These are phyloP conservation scores for Cyclocybe aegerita DNA, from an alignment of 768 basidiomycete genomes.

Conservation along the genomic window DNA sequence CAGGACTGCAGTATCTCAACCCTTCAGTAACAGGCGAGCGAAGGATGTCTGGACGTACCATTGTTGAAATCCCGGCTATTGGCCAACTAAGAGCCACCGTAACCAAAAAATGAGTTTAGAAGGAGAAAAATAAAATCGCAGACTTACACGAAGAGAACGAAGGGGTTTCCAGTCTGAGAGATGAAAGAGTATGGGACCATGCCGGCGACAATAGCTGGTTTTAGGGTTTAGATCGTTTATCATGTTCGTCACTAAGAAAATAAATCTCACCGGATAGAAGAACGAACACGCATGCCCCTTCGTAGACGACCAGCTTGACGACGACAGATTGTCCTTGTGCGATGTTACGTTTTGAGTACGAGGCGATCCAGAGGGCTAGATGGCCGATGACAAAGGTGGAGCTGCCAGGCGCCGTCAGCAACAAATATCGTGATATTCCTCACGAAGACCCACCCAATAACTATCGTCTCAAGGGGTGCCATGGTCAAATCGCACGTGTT, in stretches of 20 bases:
- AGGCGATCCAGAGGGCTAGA: neutral
- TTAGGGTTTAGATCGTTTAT: neutral
- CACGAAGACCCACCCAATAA: neutral
- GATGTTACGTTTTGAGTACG: neutral
- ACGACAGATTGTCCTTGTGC: neutral
- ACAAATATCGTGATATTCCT: neutral
- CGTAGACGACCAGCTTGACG: neutral
- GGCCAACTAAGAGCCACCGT: neutral
- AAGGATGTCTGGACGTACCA: neutral
- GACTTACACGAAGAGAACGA: neutral
- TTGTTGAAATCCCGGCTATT: neutral
- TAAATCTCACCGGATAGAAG: neutral
- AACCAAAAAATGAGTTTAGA: too few species aligned
- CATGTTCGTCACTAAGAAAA: neutral
- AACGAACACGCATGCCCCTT: neutral
- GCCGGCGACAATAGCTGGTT: neutral
- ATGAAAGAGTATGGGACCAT: neutral
- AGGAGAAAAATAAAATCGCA: neutral
- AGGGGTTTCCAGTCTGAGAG: neutral
- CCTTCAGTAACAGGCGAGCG: neutral
- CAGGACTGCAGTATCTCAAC: neutral
- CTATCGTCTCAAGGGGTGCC: neutral
- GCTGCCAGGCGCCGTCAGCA: neutral
- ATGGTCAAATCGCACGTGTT: neutral
- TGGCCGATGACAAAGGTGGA: neutral